Evolutionary conservation across 2,329 filamentous ascomycete species (phyloP).

Genomic region (Tolypocladium inflatum): DNA sequence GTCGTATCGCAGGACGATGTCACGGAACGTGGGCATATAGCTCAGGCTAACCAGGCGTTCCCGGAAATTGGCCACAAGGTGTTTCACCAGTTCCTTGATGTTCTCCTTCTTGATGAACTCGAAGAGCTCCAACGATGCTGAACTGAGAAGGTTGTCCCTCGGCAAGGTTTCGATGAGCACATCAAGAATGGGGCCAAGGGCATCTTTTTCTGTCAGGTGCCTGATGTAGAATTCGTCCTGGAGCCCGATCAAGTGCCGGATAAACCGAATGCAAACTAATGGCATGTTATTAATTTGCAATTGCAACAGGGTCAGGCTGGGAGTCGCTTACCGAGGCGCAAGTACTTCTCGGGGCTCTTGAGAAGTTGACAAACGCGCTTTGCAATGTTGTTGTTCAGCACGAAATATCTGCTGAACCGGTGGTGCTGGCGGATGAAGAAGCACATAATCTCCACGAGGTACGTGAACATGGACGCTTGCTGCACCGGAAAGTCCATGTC

Average conservation of each 20-base stretch:
- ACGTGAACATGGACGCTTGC: slow-evolving; percentile 82
- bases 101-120: slow-evolving; percentile 79
- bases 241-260: slow-evolving; percentile 74
- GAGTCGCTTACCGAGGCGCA: slow-evolving; percentile 67
- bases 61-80: slow-evolving; percentile 76
- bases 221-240: slow-evolving; percentile 88
- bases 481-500: slow-evolving; percentile 68
- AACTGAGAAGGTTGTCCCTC: slow-evolving; percentile 86
- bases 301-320: slow-evolving; percentile 4
- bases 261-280: slow-evolving; percentile 81
- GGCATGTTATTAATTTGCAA: slow-evolving; percentile 10
- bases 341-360: slow-evolving; percentile 75
- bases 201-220: slow-evolving; percentile 70
- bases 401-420: slow-evolving; percentile 78
- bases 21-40: slow-evolving; percentile 78
- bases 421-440: slow-evolving; percentile 90
- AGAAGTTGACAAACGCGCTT: slow-evolving; percentile 76
- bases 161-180: slow-evolving; percentile 80
- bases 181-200: slow-evolving; percentile 76
- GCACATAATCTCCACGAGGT: slow-evolving; percentile 85
- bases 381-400: slow-evolving; percentile 69
- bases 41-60: slow-evolving; percentile 66
- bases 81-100: slow-evolving; percentile 70
- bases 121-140: slow-evolving; percentile 88
- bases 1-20: slow-evolving; percentile 68